These are phyloP conservation scores for Boletus subcaerulescens DNA, from an alignment of 768 basidiomycete species.

Conservation along the genomic window DNA sequence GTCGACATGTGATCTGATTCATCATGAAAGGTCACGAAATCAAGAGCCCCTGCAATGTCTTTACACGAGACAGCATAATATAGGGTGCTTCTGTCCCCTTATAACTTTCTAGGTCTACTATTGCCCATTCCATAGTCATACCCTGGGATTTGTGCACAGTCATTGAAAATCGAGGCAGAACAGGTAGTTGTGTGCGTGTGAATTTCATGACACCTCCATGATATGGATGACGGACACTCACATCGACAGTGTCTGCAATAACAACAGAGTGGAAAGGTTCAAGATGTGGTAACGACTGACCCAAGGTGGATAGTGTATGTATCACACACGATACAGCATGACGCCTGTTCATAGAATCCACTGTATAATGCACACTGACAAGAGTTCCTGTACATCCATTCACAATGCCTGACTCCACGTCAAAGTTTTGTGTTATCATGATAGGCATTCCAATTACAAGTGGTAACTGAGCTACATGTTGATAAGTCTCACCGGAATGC, in stretches of 20 bases:
- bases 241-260: neutral
- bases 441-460: neutral
- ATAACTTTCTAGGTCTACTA: neutral
- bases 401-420: neutral
- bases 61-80: neutral
- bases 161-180: neutral
- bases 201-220: neutral
- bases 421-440: neutral
- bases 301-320: neutral
- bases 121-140: neutral
- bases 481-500: neutral
- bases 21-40: neutral
- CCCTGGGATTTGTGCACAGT: neutral
- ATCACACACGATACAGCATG: neutral
- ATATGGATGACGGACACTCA: neutral
- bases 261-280: neutral
- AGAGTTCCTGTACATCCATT: neutral
- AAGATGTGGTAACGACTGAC: neutral
- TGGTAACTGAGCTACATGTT: neutral
- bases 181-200: neutral
- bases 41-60: neutral
- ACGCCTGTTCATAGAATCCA: fast-evolving
- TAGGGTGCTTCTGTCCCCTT: neutral
- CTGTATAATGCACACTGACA: neutral
- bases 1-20: neutral